Evolutionary conservation across 768 basidiomycete genomes (phyloP), one percentile per base, ranked within the genome.

Genomic region (Neoboletus subvelutipes): DNA sequence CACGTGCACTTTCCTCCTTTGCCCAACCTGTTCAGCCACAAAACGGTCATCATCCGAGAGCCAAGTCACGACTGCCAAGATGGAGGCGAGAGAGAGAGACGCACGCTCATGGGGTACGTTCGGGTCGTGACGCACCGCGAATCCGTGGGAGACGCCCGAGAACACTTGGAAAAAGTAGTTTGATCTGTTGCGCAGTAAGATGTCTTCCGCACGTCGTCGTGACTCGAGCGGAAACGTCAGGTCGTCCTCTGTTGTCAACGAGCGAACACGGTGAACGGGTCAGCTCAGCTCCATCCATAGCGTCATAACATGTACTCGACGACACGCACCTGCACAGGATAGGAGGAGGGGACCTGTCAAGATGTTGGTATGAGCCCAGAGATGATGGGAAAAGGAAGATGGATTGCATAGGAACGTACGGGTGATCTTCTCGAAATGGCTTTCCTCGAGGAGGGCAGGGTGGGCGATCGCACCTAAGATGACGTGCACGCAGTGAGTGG

Each of bases 1-100:
- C 76, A 3, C 75, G 72, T 2, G 82, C 82, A 13, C 80, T 78
- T 54, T 84, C 79, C 54, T 84, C 83, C 65, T 83, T 83, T 4
- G 80, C 80, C 82, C 81, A 84, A 20, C 82, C 82, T 84, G 50
- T 39, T 17, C 9, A n/a, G 13, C 29, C 50, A n/a, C 24, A 50
- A n/a, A 6, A 40, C 22, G n/a, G 6, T 49, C 10, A 36, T 17
- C 3, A 4, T 36, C 22, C 17, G 12, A 24, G 24, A 53, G 15
- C 8, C 47, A 12, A 9, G 13, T 10, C 22, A 11, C 2, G 24
- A 12, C 15, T 26, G 10, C 24, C 15, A 49, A 49, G 10, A 26
- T 36, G 18, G 9, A 8, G 15, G 15, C 4, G 12, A 17, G 20
- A 22, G 29, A 9, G 41, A 36, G 9, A 31, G 1, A 33, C 29